Percentiles rank a stretch among this genome's conserved stretches.
Conservation (phyloP, 2,329 filamentous ascomycete genomes). For the Apiospora koreana region DNA sequence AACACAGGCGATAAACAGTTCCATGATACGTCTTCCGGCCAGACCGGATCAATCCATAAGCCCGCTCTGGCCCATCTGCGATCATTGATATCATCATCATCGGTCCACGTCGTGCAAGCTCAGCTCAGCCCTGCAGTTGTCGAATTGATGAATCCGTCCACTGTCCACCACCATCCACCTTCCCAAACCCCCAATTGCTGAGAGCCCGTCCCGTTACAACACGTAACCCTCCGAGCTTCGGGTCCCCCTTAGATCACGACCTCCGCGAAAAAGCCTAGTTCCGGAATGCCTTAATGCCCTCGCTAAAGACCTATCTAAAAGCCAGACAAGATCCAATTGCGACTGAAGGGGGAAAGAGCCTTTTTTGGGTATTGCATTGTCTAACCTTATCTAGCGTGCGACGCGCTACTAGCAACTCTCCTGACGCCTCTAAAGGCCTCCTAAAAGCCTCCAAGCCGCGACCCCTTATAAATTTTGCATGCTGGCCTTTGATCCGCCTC, state of each 20-base stretch:
- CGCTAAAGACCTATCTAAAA: not conserved
- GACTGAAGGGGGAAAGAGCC: not conserved
- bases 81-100: conserved; percentile 6
- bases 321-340: not conserved
- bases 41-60: conserved; percentile 6
- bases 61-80: not conserved
- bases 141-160: not conserved
- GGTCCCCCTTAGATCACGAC: not conserved
- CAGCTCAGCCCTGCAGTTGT: conserved; percentile 2
- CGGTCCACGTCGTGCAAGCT: not conserved
- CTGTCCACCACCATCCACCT: not conserved
- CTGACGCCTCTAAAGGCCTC: not conserved
- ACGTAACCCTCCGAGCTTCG: not conserved
- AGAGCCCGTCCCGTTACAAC: not conserved
- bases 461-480: not conserved
- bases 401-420: not conserved
- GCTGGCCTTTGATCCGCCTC: not conserved
- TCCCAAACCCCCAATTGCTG: not conserved
- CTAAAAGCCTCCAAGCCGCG: not conserved
- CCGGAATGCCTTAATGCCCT: not conserved
- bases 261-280: not conserved
- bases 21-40: not conserved
- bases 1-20: not conserved
- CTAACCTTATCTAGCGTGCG: not conserved
- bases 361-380: conserved; percentile 2